phyloP scores from a whole-genome alignment of 1,139 yeast species.

The Pichia cactophila region DNA sequence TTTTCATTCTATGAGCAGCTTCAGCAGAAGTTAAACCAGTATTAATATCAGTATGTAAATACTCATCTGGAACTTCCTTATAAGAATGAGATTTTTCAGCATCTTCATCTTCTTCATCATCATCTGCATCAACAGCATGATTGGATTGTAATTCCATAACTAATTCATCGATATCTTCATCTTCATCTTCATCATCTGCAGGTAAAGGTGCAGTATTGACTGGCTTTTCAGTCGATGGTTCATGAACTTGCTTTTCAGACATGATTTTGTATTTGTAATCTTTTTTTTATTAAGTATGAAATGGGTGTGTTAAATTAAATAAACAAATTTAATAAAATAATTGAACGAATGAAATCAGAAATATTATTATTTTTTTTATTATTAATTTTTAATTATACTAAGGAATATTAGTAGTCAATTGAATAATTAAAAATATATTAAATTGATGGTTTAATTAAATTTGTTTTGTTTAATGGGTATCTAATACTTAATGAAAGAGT shows the following conservation, averaged over 20 bases:
- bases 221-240: slow-evolving; percentile 15
- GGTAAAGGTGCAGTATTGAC: slow-evolving; percentile 3
- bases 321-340: no score
- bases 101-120: slow-evolving; percentile 50
- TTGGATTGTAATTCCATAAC: slow-evolving; percentile 85
- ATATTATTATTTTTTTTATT: no score
- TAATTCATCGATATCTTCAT: slow-evolving; percentile 63
- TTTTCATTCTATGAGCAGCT: slow-evolving; percentile 81
- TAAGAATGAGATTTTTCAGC: slow-evolving; percentile 36
- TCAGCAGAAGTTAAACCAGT: slow-evolving; percentile 78
- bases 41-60: slow-evolving; percentile 79
- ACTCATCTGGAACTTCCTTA: slow-evolving; percentile 82
- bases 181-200: slow-evolving; percentile 20
- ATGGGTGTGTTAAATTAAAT: no score
- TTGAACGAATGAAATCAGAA: slow-evolving; percentile 2
- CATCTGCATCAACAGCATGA: slow-evolving; percentile 15
- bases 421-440: not conserved
- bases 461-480: slow-evolving; percentile 9
- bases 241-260: slow-evolving; percentile 16
- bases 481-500: slow-evolving; percentile 12
- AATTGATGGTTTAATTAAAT: not conserved
- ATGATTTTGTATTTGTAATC: not conserved
- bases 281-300: not conserved
- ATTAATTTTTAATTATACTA: not conserved
- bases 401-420: not conserved